Evolutionary conservation across 768 basidiomycete genomes (phyloP).

Genomic region (Amanita rimosa): DNA sequence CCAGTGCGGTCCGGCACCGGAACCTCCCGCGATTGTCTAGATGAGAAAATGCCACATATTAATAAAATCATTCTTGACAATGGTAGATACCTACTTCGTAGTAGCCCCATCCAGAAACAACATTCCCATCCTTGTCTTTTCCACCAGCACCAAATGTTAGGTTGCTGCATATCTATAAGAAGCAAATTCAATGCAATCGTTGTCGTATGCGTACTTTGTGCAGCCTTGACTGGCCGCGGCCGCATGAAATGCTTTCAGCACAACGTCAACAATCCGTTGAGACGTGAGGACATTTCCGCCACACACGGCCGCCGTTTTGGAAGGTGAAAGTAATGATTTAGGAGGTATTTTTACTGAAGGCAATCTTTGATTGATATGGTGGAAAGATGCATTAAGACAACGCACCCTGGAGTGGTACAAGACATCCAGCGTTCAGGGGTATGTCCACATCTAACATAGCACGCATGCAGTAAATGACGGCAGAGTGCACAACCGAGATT

Average conservation of each 20-base stretch:
- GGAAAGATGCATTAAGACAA: constrained; percentile 7
- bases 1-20: constrained; percentile 84
- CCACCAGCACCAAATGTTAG: constrained; percentile 84
- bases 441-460: constrained; percentile 81
- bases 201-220: constrained; percentile 53
- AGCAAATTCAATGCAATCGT: neutral
- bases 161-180: constrained; percentile 36
- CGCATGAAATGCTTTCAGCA: constrained; percentile 86
- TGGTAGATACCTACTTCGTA: constrained; percentile 44
- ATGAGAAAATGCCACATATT: constrained; percentile 4
- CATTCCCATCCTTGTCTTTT: constrained; percentile 71
- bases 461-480: constrained; percentile 84
- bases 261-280: constrained; percentile 91
- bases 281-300: constrained; percentile 89
- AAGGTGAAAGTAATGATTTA: constrained; percentile 72
- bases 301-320: constrained; percentile 81
- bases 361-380: neutral
- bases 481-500: constrained; percentile 77
- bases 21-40: constrained; percentile 90
- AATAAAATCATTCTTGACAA: constrained; percentile 4
- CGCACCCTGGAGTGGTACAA: constrained; percentile 74
- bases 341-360: constrained; percentile 61
- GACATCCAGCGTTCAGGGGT: constrained; percentile 88
- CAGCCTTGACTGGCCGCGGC: constrained; percentile 90
- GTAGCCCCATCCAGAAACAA: constrained; percentile 81